Percentiles rank a stretch among this genome's conserved stretches.
phyloP scores from a whole-genome alignment of 2,329 filamentous ascomycete species.

The Clarireedia homoeocarpa region DNA sequence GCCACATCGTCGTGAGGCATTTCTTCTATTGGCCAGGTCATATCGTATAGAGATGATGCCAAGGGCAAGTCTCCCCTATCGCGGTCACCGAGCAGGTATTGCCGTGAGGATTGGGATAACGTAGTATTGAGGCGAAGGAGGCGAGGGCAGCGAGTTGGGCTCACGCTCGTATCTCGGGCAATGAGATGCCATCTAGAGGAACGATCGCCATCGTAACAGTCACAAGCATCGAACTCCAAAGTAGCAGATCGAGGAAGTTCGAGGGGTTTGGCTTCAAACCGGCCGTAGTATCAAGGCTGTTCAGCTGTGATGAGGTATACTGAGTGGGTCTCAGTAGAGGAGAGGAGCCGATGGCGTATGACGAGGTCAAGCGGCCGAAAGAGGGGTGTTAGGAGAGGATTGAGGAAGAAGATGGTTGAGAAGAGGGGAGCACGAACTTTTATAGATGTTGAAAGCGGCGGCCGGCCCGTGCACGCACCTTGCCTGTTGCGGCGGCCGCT shows the following conservation, averaged over 20 bases:
- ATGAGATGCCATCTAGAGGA: background rate
- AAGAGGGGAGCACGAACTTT: background rate
- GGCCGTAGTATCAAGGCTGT: background rate
- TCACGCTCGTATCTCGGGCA: background rate
- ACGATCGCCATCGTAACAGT: background rate
- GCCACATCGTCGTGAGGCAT: too few species aligned
- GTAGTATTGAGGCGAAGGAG: background rate
- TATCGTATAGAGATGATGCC: too few species aligned
- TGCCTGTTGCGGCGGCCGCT: background rate
- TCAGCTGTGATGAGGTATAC: background rate
- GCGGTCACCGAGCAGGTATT: background rate
- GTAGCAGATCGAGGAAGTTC: background rate
- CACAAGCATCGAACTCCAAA: background rate
- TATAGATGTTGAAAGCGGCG: background rate
- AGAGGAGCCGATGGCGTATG: background rate
- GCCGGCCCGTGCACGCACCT: background rate
- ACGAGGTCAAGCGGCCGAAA: background rate
- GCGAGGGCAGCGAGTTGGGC: background rate
- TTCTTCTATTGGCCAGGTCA: too few species aligned
- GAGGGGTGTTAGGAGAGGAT: background rate
- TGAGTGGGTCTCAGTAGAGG: background rate
- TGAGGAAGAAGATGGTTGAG: background rate
- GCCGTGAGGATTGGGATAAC: background rate
- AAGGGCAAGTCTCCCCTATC: too few species aligned
- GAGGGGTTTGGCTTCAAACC: background rate